Conservation (phyloP, 768 basidiomycete species). For the Saitozyma sp. region DNA sequence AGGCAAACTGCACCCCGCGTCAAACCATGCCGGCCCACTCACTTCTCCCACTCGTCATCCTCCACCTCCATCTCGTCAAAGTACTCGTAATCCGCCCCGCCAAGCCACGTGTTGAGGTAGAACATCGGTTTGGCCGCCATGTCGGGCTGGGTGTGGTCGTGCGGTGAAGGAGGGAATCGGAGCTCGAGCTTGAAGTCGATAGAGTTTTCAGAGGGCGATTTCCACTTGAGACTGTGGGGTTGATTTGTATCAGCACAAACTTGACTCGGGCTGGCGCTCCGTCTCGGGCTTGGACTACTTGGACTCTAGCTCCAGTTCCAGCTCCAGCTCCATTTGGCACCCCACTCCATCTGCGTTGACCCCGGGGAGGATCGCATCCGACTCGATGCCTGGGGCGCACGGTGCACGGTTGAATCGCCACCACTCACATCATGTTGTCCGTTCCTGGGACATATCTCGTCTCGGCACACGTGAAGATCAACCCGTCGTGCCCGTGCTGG, state of each 20-base stretch:
- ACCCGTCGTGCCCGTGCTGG: conserved; percentile 89
- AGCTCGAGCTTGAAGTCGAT: conserved; percentile 95
- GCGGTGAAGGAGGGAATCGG: conserved; percentile 74
- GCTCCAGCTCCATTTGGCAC: too few relatives aligned
- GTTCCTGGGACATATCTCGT: conserved; percentile 79
- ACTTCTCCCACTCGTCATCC: conserved; percentile 93
- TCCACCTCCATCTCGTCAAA: conserved; percentile 82
- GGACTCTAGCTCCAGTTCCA: too few relatives aligned
- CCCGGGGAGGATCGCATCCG: too few relatives aligned
- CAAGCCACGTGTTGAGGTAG: conserved; percentile 77
- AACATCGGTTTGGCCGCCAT: conserved; percentile 83
- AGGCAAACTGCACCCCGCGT: background rate
- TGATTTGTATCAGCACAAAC: too few relatives aligned
- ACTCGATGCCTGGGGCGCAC: too few relatives aligned
- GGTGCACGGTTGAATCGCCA: too few relatives aligned
- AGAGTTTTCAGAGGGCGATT: conserved; percentile 95
- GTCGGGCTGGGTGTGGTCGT: conserved; percentile 66
- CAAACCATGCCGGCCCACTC: conserved; percentile 47
- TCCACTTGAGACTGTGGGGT: conserved; percentile 84
- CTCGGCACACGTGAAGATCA: conserved; percentile 91
- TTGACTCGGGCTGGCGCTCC: too few relatives aligned
- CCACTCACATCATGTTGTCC: conserved; percentile 77
- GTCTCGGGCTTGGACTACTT: too few relatives aligned
- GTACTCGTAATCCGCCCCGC: conserved; percentile 69
- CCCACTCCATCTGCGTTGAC: too few relatives aligned